Evolutionary conservation across 805 yeast species (phyloP), one percentile per base, ranked within the genome.

Genomic region (Schwanniomyces pseudopolymorphus): DNA sequence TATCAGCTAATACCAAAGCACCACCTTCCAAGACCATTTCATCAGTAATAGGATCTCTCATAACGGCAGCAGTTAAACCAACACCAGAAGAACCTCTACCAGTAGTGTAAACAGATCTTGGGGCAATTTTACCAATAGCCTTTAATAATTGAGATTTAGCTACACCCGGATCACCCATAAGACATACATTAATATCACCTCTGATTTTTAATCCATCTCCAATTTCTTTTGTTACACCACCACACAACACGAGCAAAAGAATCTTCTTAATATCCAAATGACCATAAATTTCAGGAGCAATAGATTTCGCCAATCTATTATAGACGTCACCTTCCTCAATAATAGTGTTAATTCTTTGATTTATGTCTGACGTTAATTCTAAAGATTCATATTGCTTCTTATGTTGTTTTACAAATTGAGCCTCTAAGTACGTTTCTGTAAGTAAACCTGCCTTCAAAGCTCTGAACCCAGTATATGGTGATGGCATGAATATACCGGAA

Each of bases 151-250:
- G 99, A 2, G 98, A 94, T 69, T 94, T 94, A 60, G 99, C 99
- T 45, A 94, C 99, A 76, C 99, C 99, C 36, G 99, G 99, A 63
- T 94, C 99, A 58, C 99, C 99, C 97, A 94, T 92, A 43, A 94
- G 77, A 71, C 97, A 86, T 45, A 94, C 80, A 61, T 94, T 94
- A 56, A 94, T 88, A 64, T 94, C 99, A 59, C 99, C 99, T 74
- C 99, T 84, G 59, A 94, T 94, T 60, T 86, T 83, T 89, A 94
- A 83, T 54, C 99, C 99, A 69, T 94, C 99, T 39, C 96, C 96
- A 57, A 92, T 83, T 59, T 84, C 88, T 64, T 94, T 94, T 41
- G 96, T 87, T 38, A 91, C 97, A 60, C 99, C 99, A 43, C 99
- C 97, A 53, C 94, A 89, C 39, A 94, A 75, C 50, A 94, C 74